Evolutionary conservation across 179 eudicot genomes (phyloP).

Genomic region (Beta corolliflora): DNA sequence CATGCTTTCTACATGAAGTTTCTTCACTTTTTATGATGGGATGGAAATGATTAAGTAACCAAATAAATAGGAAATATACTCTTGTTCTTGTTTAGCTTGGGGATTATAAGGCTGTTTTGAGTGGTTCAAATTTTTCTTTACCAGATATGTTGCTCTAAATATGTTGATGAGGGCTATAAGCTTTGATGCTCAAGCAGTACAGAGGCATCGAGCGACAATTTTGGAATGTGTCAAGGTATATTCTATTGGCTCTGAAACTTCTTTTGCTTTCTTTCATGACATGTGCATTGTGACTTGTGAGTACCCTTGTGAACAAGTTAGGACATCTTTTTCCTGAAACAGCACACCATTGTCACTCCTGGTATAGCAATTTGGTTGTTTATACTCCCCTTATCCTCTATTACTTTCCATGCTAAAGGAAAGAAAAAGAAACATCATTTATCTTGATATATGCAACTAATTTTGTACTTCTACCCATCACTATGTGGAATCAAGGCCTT

Average conservation of each 20-base stretch:
- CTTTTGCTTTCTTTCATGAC: background rate
- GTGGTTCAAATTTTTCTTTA: slow-evolving; percentile 20
- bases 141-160: slow-evolving; percentile 95
- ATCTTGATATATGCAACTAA: background rate
- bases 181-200: slow-evolving; percentile 96
- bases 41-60: slow-evolving; percentile 3
- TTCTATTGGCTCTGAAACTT: slow-evolving; percentile 7
- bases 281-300: too few relatives aligned
- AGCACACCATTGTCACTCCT: background rate
- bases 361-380: background rate
- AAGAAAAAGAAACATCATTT: background rate
- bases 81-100: background rate
- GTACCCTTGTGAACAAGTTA: background rate
- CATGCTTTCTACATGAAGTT: background rate
- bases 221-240: slow-evolving; percentile 98
- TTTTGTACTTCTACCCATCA: background rate
- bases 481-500: background rate
- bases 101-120: background rate
- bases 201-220: slow-evolving; percentile 92
- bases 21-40: background rate
- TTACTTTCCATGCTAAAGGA: background rate
- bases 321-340: background rate
- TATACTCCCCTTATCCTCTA: background rate
- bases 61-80: background rate
- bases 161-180: slow-evolving; percentile 93